Base-by-base conservation (phyloP, 495 filamentous ascomycete species). In the Neurospora sp. region DNA sequence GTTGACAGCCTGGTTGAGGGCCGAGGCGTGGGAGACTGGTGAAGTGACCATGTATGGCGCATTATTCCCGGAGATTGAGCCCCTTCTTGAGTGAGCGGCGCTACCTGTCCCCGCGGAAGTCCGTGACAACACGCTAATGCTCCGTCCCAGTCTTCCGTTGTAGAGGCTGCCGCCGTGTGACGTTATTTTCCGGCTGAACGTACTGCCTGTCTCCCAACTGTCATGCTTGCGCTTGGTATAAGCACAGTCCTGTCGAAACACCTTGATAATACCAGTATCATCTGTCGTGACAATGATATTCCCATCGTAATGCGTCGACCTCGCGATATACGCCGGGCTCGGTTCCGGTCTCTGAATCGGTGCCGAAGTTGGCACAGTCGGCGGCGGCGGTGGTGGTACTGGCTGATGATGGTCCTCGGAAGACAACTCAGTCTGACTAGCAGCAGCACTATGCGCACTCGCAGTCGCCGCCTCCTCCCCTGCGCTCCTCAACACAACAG, bases 251-350 rank as follows among this genome's bases (percentile, higher is more conserved):
- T 97, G 95, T 7, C 96, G 90, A 78, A 97, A 97, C 5, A 98
- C 90, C 80, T 97, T 97, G 81, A 99, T 96, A 49, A 88, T 87
- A 71, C 96, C 96, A 9, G 88, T 88, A 76, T 93, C 94, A 78
- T 97, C 95, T 16, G 96, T 93, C 0, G 94, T 94, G 72, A 98
- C 89, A 72, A 99, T 91, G 76, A 99, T 97, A 77, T 97, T 92
- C 39, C 96, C 96, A 74, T 91, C 92, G 6, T 85, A 86, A 79
- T 99, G 96, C 20, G 84, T 86, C 16, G 89, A 90, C 5, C 95
- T 88, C 8, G 91, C 85, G 27, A 96, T 82, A 78, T 95, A 97
- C 4, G 89, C 87, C 62, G 81, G 87, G 76, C 79, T 87, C 83
- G 80, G 84, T 84, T 83, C 89, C 71, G 75, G 87, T 70, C 77